A percentile compares a stretch with the other conserved stretches of the same genome.
Conservation (phyloP, 1,139 yeast species). For the Sugiyamaella castrensis region DNA sequence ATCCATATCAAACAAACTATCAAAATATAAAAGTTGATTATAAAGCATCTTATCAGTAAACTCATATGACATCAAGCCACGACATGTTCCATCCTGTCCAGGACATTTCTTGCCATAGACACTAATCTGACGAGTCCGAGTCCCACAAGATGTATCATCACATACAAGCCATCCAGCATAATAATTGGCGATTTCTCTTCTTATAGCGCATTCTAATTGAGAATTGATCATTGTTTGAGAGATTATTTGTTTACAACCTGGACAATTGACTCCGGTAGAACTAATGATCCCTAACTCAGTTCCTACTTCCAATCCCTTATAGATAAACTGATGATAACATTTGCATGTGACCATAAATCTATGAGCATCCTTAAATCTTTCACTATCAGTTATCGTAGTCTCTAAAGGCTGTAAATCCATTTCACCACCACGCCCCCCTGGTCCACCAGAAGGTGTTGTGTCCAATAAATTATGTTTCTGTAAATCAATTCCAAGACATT, state of each 20-base stretch:
- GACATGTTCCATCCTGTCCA: slow-evolving; percentile 63
- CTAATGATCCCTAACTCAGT: slow-evolving; percentile 5
- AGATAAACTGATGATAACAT: slow-evolving; percentile 61
- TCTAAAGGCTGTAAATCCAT: slow-evolving; percentile 70
- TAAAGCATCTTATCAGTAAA: slow-evolving; percentile 80
- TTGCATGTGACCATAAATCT: slow-evolving; percentile 57
- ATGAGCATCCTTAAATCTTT: slow-evolving; percentile 69
- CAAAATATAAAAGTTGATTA: slow-evolving; percentile 79
- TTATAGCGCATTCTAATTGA: slow-evolving; percentile 69
- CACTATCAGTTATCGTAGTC: slow-evolving; percentile 74
- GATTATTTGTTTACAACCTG: slow-evolving; percentile 53
- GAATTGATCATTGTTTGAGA: slow-evolving; percentile 56
- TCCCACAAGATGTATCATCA: slow-evolving; percentile 81
- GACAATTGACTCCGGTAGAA: slow-evolving; percentile 47
- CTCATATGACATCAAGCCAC: slow-evolving; percentile 77
- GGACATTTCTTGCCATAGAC: slow-evolving; percentile 89
- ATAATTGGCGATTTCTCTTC: slow-evolving; percentile 68
- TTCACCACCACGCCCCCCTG: slow-evolving; percentile 22
- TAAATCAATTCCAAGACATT: slow-evolving; percentile 73
- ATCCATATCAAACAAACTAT: slow-evolving; percentile 76
- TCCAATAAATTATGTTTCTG: slow-evolving; percentile 49
- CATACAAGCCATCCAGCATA: slow-evolving; percentile 85
- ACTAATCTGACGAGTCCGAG: slow-evolving; percentile 76
- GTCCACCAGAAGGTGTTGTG: neutral
- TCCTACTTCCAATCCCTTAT: slow-evolving; percentile 54